Evolutionary conservation across 176 grass and related monocot species (phyloP).

Genomic region (Rhynchospora pubera): DNA sequence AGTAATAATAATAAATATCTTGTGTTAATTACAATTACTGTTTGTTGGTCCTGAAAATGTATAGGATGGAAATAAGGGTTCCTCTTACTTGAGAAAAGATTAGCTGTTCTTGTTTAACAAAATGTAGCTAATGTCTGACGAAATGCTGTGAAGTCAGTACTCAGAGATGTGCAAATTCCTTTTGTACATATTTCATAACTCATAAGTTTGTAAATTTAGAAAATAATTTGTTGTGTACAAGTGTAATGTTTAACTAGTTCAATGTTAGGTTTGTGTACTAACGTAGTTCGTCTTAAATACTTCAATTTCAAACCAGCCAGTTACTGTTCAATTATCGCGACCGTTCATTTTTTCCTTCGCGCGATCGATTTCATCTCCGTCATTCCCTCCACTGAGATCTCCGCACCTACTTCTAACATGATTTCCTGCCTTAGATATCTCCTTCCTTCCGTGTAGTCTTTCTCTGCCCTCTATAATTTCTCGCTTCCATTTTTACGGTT

Average conservation of each 20-base stretch:
- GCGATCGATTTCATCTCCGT: no score
- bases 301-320: no score
- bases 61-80: conserved; percentile 1
- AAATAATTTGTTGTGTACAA: background rate
- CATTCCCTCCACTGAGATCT: no score
- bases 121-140: background rate
- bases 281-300: background rate
- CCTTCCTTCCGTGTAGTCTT: no score
- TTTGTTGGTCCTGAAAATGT: background rate
- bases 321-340: no score
- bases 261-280: background rate
- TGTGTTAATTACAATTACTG: background rate
- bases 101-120: background rate
- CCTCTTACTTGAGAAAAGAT: background rate
- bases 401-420: no score
- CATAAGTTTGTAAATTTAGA: background rate
- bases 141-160: background rate
- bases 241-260: background rate
- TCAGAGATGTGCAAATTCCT: background rate
- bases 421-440: no score
- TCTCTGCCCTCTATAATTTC: no score
- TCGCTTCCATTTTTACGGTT: no score
- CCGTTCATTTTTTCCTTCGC: no score
- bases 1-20: background rate
- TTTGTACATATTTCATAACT: background rate